phyloP scores from a whole-genome alignment of 441 rosid genomes.

The Erodium texanum region DNA sequence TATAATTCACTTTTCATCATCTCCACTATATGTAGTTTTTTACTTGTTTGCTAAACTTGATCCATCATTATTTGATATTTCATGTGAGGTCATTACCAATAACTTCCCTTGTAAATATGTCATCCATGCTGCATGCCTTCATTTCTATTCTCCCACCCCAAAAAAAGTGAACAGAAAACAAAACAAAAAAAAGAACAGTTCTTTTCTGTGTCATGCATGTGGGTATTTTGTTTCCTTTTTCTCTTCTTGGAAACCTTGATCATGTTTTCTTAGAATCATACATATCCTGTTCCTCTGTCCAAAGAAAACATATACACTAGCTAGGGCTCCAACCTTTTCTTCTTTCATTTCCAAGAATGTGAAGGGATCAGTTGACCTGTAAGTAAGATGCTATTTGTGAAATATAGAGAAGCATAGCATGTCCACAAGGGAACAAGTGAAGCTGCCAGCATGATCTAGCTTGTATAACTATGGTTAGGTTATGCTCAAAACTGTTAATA shows the following conservation, averaged over 20 bases:
- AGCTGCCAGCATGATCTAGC: constrained; percentile 85
- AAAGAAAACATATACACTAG: background rate
- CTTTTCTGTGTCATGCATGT: background rate
- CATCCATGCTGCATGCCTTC: background rate
- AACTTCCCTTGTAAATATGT: background rate
- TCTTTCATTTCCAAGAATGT: constrained; percentile 1
- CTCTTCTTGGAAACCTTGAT: background rate
- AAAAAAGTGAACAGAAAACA: background rate
- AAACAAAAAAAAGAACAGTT: background rate
- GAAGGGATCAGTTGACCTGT: background rate
- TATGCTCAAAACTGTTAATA: background rate
- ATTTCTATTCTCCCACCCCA: background rate
- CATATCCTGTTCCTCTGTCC: background rate
- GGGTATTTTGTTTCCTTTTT: background rate
- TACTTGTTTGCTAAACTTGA: background rate
- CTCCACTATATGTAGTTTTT: too few relatives aligned
- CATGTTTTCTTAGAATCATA: background rate
- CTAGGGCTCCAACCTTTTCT: background rate
- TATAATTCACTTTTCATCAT: too few relatives aligned
- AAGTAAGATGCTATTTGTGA: background rate
- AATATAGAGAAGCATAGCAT: background rate
- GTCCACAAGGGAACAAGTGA: constrained; percentile 64
- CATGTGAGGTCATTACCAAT: background rate
- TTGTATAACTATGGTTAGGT: constrained; percentile 27
- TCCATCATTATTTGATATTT: background rate